A percentile compares a stretch with the other conserved stretches of the same genome.
Evolutionary conservation across 441 rosid species (phyloP).

Genomic region (Lepidium campestre): DNA sequence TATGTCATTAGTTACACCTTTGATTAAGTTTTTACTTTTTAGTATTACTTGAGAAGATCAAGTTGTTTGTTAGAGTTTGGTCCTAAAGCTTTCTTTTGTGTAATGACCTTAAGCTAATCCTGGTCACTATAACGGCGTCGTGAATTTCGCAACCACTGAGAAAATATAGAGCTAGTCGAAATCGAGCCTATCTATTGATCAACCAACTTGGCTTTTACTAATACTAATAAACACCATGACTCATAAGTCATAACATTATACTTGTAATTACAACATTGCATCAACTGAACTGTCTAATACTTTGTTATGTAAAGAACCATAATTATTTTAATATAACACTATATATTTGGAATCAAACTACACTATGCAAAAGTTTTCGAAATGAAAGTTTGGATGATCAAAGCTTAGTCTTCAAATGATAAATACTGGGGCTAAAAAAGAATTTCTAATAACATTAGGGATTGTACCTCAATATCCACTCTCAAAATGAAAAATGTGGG

Average conservation of each 20-base stretch:
- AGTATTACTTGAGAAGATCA: not conserved
- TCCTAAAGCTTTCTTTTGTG: not conserved
- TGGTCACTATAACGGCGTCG: not conserved
- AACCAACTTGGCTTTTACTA: too few species aligned
- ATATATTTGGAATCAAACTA: too few species aligned
- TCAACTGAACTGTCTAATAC: not conserved
- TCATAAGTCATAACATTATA: too few species aligned
- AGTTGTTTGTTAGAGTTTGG: not conserved
- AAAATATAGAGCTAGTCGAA: not conserved
- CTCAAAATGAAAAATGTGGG: not conserved
- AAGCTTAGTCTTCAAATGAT: not conserved
- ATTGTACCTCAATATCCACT: not conserved
- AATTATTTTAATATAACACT: not conserved
- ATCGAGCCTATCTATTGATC: not conserved
- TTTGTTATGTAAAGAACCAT: not conserved
- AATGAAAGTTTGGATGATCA: not conserved
- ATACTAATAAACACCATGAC: too few species aligned
- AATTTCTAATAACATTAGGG: not conserved
- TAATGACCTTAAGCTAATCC: not conserved
- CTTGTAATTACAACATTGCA: not conserved
- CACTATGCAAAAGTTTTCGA: not conserved
- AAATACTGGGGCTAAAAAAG: not conserved
- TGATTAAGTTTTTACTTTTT: not conserved
- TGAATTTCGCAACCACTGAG: not conserved
- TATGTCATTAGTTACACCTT: constrained; percentile 6